Percentiles rank a stretch among this genome's conserved stretches.
These are phyloP conservation scores for Saccharomycopsis oosterbeekiorum DNA, from an alignment of 805 yeast species.

Conservation along the genomic window DNA sequence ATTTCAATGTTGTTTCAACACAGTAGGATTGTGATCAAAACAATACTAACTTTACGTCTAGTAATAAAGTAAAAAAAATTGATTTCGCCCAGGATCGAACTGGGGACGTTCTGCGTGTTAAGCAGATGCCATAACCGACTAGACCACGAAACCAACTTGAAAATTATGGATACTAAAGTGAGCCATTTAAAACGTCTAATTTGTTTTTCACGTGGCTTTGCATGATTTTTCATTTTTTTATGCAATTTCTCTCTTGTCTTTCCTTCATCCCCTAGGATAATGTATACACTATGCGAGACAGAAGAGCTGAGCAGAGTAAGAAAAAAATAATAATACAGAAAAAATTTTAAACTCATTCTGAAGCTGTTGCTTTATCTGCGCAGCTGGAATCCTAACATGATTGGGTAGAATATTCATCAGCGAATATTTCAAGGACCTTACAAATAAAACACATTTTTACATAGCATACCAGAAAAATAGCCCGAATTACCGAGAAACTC, in stretches of 20 bases:
- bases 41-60: background rate
- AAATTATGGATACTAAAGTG: no score
- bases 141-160: slow-evolving; percentile 83
- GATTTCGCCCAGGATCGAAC: slow-evolving; percentile 99
- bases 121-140: slow-evolving; percentile 99
- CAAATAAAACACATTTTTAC: background rate
- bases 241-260: background rate
- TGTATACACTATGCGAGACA: background rate
- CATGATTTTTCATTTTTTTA: background rate
- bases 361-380: background rate
- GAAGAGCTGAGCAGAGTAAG: background rate
- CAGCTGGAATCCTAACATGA: background rate
- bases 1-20: no score
- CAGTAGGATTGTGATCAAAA: background rate
- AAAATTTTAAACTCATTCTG: background rate
- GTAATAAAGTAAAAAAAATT: slow-evolving; percentile 31
- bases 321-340: background rate
- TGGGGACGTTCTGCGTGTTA: slow-evolving; percentile 99
- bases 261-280: background rate
- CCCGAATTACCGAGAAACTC: background rate
- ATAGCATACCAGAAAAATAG: background rate
- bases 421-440: background rate
- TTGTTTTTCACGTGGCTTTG: background rate
- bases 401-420: background rate
- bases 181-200: no score